Evolutionary conservation across 192 early-diverging fungal species (phyloP).

Genomic region (Allomyces arbusculus): DNA sequence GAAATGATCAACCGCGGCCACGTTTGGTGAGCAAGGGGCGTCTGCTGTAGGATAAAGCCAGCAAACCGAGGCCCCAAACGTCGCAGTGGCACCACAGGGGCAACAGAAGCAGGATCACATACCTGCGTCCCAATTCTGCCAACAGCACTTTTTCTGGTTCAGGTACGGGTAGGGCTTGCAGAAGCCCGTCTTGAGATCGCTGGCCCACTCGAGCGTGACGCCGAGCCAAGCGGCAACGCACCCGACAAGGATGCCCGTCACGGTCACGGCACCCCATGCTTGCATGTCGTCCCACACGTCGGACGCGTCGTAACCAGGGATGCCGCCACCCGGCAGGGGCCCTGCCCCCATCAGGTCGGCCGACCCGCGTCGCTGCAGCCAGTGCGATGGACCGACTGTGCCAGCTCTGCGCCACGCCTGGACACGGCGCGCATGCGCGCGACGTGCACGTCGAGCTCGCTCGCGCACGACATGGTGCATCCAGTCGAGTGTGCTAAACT

Average conservation of each 20-base stretch:
- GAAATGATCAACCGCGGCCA: no score
- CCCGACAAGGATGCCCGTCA: conserved; percentile 33
- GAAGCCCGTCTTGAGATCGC: conserved; percentile 66
- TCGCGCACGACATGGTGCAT: neutral
- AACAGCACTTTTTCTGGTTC: conserved; percentile 83
- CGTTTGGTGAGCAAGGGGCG: no score
- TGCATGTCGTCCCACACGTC: neutral
- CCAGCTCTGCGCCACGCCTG: neutral
- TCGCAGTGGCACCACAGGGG: no score
- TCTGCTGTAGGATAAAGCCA: no score
- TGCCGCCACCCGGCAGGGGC: no score
- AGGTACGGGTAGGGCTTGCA: conserved; percentile 72
- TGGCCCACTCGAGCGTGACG: conserved; percentile 80
- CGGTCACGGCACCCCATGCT: neutral
- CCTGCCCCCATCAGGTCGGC: no score
- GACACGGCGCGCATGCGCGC: conserved; percentile 24
- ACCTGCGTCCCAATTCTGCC: conserved; percentile 11
- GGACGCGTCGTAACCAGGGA: neutral
- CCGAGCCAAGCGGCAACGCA: conserved; percentile 70
- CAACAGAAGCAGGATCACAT: no score
- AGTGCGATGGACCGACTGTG: neutral
- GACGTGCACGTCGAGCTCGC: conserved; percentile 20
- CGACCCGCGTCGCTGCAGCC: neutral
- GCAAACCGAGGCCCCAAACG: no score
- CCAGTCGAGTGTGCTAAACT: neutral